Base-by-base conservation (phyloP, 345 rosid species). In the Citrus unshiu region DNA sequence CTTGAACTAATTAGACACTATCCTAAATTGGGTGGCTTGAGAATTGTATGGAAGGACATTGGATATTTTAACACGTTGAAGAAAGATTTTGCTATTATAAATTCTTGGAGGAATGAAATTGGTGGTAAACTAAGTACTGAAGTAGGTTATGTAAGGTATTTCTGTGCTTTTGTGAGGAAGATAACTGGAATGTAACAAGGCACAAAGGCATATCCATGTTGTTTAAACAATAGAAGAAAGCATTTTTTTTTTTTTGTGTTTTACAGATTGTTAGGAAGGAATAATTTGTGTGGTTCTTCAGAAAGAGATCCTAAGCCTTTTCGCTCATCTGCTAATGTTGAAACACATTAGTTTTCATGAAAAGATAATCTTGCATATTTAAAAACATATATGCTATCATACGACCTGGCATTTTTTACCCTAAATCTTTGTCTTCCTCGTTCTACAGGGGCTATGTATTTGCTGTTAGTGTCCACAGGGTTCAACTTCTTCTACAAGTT, bases 401-500 rank as follows among this genome's bases (percentile, higher is more conserved):
- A 77, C 37, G 18, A 34, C 5, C 18, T 5, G 24, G 27, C 34
- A 35, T 67, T 24, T 66, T 56, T 37, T 34, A 7, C 8, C 29
- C 35, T 10, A n/a, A 43, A 34, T 12, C 6, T 24, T 8, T 19
- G 7, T 58, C 58, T 58, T 64, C 76, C 57, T 83, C 66, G 80
- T 84, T 72, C 54, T 80, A 81, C 87, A 97, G 99, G 84, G 99
- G 98, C 62, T 94, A 97, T 84, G 98, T 93, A 59, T 97, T 97
- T 85, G 97, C 98, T 0, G 98, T 97, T 61, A 94, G 98, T 46
- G 98, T 97, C 70, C 98, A 97, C 85, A 85, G 99, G 88, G 98
- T 93, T 83, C 99, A 97, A 79, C 99, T 97, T 81, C 98, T 97
- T 79, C 98, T 97, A 69, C 99, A 97, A 83, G 98, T 97, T 80